Conservation (phyloP, 2,329 filamentous ascomycete species). For the Dactylellina drechsleri region DNA sequence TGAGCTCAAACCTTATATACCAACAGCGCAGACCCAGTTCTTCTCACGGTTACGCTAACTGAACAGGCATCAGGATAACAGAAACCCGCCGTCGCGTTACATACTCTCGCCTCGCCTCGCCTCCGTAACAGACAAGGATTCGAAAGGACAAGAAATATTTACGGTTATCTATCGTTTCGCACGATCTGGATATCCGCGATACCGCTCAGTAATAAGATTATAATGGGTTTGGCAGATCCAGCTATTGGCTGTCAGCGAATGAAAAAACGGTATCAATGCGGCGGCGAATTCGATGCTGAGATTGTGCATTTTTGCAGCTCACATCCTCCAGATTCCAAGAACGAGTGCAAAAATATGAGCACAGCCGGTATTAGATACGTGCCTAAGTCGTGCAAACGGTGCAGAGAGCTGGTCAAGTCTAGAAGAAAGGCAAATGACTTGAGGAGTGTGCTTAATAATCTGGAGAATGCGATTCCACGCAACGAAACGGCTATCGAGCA, state of each 20-base stretch:
- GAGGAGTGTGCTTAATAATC: neutral
- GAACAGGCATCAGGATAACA: no score
- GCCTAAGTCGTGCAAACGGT: conserved; percentile 5
- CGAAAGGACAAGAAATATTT: no score
- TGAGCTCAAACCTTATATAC: no score
- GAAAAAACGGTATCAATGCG: conserved; percentile 22
- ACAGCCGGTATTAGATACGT: neutral
- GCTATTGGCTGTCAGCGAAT: conserved; percentile 25
- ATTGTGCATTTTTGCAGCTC: conserved; percentile 18
- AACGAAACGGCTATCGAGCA: neutral
- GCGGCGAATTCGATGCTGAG: conserved; percentile 13
- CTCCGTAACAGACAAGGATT: no score
- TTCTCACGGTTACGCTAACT: no score
- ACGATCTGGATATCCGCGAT: neutral
- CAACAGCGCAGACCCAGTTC: no score
- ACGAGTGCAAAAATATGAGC: neutral
- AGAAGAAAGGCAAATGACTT: neutral
- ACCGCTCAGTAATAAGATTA: neutral
- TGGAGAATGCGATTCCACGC: neutral
- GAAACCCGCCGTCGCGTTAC: no score
- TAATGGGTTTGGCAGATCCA: neutral
- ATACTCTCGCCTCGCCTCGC: no score
- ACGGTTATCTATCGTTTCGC: no score
- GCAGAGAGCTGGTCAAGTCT: neutral
- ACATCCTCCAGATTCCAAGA: conserved; percentile 10